A percentile compares a stretch with the other conserved stretches of the same genome.
These are phyloP conservation scores for Carnegiea gigantea DNA, from an alignment of 179 eudicot species.

Conservation along the genomic window DNA sequence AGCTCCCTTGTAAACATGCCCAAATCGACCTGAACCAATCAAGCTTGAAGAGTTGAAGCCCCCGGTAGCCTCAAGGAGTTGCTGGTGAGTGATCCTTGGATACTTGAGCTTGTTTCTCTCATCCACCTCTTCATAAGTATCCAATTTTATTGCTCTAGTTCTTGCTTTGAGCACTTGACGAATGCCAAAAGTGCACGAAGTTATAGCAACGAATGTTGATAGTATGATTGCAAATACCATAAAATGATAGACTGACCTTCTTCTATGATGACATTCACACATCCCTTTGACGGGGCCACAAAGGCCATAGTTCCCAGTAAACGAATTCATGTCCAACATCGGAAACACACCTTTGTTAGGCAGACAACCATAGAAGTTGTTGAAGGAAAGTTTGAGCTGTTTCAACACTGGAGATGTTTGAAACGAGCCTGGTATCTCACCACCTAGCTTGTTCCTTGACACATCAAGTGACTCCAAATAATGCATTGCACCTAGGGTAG, in stretches of 20 bases:
- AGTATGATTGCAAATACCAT: conserved; percentile 36
- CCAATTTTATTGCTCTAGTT: conserved; percentile 20
- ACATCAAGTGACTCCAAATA: conserved; percentile 55
- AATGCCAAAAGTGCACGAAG: conserved; percentile 38
- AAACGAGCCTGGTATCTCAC: conserved; percentile 56
- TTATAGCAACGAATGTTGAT: conserved; percentile 28
- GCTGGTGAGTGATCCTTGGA: conserved; percentile 49
- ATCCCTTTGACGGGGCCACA: conserved; percentile 63
- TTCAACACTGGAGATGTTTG: conserved; percentile 43
- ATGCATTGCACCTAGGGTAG: conserved; percentile 46
- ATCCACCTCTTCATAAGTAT: conserved; percentile 21
- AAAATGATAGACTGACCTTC: conserved; percentile 12
- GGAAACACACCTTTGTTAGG: conserved; percentile 48
- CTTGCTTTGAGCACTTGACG: conserved; percentile 27
- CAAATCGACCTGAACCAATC: conserved; percentile 64
- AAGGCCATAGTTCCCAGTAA: conserved; percentile 51
- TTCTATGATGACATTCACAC: conserved; percentile 37
- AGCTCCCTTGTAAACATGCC: conserved; percentile 64
- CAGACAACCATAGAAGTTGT: conserved; percentile 50
- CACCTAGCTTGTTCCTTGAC: conserved; percentile 48
- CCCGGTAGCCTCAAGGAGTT: conserved; percentile 67
- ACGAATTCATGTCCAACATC: conserved; percentile 35
- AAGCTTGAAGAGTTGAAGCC: conserved; percentile 54
- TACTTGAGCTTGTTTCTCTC: conserved; percentile 34
- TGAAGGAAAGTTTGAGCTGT: conserved; percentile 57